phyloP scores from a whole-genome alignment of 2,329 filamentous ascomycete species.

The Alternaria dauci region DNA sequence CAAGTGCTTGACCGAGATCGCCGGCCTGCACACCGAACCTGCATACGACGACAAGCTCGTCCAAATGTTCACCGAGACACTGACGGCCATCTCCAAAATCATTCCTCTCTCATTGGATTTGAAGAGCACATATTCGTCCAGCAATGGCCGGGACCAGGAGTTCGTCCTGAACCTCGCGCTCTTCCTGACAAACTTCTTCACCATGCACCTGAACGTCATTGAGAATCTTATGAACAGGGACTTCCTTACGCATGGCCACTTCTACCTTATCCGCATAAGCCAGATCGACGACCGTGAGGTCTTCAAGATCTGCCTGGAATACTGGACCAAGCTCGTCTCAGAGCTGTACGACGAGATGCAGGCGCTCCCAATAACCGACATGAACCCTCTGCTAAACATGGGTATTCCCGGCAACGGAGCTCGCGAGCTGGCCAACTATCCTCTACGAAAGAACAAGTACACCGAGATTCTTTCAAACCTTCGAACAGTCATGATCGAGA shows the following conservation, averaged over 20 bases:
- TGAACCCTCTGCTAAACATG: constrained; percentile 88
- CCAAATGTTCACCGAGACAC: constrained; percentile 97
- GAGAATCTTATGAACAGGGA: constrained; percentile 96
- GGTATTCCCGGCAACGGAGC: constrained; percentile 80
- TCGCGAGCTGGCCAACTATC: constrained; percentile 89
- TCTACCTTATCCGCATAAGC: constrained; percentile 97
- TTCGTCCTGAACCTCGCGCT: constrained; percentile 97
- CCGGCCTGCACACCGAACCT: constrained; percentile 84
- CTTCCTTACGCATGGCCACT: constrained; percentile 94
- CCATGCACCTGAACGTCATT: constrained; percentile 89
- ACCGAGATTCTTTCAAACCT: constrained; percentile 92
- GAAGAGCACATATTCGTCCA: constrained; percentile 88
- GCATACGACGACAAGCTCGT: constrained; percentile 95
- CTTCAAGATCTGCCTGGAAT: constrained; percentile 99
- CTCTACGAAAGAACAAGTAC: constrained; percentile 97
- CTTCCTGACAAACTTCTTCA: constrained; percentile 97
- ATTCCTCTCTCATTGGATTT: constrained; percentile 91
- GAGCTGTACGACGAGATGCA: constrained; percentile 99
- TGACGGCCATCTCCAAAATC: constrained; percentile 91
- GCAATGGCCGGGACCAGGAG: constrained; percentile 93
- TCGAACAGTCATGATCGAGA: constrained; percentile 98
- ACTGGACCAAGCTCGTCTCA: constrained; percentile 98
- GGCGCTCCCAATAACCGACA: constrained; percentile 87
- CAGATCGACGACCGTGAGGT: constrained; percentile 99
- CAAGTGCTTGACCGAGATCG: constrained; percentile 97